These are phyloP conservation scores for Penicillium frequentans DNA, from an alignment of 2,329 filamentous ascomycete species.

Conservation along the genomic window DNA sequence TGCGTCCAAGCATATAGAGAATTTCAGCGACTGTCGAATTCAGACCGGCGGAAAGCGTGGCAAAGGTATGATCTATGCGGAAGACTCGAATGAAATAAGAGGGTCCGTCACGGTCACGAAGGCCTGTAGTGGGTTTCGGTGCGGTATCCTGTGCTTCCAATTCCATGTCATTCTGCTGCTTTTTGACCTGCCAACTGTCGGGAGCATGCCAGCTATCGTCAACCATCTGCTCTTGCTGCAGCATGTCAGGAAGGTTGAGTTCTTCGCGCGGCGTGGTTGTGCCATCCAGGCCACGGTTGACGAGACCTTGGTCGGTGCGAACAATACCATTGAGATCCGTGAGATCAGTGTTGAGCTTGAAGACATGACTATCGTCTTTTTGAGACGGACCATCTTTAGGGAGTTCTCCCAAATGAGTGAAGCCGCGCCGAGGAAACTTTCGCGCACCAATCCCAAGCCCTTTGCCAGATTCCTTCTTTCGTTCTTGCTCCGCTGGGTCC, in stretches of 20 bases:
- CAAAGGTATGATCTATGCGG: constrained; percentile 89
- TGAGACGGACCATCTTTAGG: constrained; percentile 32
- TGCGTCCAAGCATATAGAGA: constrained; percentile 86
- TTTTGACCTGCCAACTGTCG: constrained; percentile 93
- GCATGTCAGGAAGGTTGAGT: constrained; percentile 32
- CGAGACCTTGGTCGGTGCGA: constrained; percentile 68
- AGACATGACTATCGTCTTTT: constrained; percentile 59
- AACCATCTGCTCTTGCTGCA: constrained; percentile 50
- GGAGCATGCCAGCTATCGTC: constrained; percentile 74
- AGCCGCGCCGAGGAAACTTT: constrained; percentile 36
- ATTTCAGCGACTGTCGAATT: constrained; percentile 85
- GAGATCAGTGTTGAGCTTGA: constrained; percentile 82
- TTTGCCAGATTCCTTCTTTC: constrained; percentile 39
- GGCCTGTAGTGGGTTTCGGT: neutral
- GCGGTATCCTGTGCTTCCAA: constrained; percentile 10
- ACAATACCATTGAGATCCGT: constrained; percentile 91
- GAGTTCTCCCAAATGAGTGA: constrained; percentile 30
- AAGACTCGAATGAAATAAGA: constrained; percentile 95
- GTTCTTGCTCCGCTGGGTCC: constrained; percentile 36
- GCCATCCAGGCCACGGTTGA: constrained; percentile 34
- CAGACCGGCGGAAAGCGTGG: constrained; percentile 80
- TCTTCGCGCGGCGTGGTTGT: constrained; percentile 29
- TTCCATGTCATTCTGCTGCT: constrained; percentile 39
- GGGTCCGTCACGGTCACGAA: constrained; percentile 66
- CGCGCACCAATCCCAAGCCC: constrained; percentile 31